Conservation (phyloP, 345 rosid species). For the Dimocarpus longan region DNA sequence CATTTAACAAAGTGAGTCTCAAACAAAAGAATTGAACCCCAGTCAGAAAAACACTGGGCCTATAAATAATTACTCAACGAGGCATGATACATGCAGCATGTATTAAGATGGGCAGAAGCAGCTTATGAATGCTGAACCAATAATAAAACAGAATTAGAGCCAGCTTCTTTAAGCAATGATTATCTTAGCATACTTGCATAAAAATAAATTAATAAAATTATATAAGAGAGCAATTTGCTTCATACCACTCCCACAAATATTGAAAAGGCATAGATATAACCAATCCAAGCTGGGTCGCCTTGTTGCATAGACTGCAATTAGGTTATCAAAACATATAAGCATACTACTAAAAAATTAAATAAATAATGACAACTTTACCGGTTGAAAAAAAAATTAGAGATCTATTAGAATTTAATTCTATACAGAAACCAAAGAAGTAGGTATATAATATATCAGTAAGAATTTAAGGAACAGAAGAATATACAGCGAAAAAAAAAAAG, state of each 20-base stretch:
- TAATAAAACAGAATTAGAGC: neutral
- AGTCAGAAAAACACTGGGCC: neutral
- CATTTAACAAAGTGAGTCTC: neutral
- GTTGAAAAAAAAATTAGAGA: neutral
- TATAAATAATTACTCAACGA: neutral
- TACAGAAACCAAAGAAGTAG: slow-evolving; percentile 5
- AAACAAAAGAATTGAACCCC: neutral
- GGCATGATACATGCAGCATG: neutral
- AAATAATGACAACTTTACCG: neutral
- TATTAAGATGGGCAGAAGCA: neutral
- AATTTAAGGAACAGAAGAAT: slow-evolving; percentile 5
- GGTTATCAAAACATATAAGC: slow-evolving; percentile 25
- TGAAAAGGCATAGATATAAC: slow-evolving; percentile 87
- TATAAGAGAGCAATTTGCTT: slow-evolving; percentile 10
- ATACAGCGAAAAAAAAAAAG: slow-evolving; percentile 7
- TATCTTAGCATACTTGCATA: neutral
- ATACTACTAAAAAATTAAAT: slow-evolving; percentile 6
- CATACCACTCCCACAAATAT: slow-evolving; percentile 98
- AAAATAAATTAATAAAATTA: neutral
- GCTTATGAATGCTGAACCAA: neutral
- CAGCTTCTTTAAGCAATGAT: slow-evolving; percentile 12
- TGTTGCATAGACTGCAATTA: slow-evolving; percentile 95
- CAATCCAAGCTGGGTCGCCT: slow-evolving; percentile 90
- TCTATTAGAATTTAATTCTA: slow-evolving; percentile 1
- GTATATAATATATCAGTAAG: slow-evolving; percentile 7